Evolutionary conservation across 2,329 filamentous ascomycete species (phyloP), one percentile per base, ranked within the genome.

Genomic region (Verticillium nonalfalfae): DNA sequence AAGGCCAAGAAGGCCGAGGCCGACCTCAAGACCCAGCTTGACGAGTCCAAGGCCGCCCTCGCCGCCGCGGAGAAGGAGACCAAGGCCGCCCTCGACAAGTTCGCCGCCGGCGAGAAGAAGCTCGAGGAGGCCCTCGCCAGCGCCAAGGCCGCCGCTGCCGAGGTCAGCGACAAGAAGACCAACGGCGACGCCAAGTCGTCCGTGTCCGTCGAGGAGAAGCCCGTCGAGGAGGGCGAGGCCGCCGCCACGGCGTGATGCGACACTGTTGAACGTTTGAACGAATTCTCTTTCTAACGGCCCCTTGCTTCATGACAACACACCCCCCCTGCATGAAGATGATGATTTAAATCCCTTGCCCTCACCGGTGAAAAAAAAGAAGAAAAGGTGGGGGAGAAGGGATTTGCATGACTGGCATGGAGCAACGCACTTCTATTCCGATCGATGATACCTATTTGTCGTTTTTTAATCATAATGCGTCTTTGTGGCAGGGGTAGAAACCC

Each of bases 81-180:
- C 58, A 60, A 58, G 62, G 61, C 58, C 10, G 61, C 62, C 7
- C 33, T 60, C 38, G 58, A 62, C 31, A 59, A 61, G 59, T 18
- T 34, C 45, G 45, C 62, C 56, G 60, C 59, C 9, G 39, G 58
- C 11, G 63, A 64, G 38, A 59, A 62, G 57, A 60, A 61, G 61
- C 45, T 61, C 31, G 59, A 62, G 56, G 56, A 61, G 50, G 35
- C 35, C 35, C 50, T 61, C 18, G 57, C 60, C 33, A 65, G 69
- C 62, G 50, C 54, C 21, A 57, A 59, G 66, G 59, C 66, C 18
- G 64, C 65, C 56, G 61, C 66, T 38, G 62, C 67, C 31, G 66
- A 71, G 59, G 59, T 61, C 13, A 26, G 10, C 15, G 40, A 52
- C 7, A 52, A 52, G 54, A 35, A 56, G 54, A 34, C 26, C 26